Evolutionary conservation across 805 yeast genomes (phyloP).

Genomic region (Metschnikowia peoriensis): DNA sequence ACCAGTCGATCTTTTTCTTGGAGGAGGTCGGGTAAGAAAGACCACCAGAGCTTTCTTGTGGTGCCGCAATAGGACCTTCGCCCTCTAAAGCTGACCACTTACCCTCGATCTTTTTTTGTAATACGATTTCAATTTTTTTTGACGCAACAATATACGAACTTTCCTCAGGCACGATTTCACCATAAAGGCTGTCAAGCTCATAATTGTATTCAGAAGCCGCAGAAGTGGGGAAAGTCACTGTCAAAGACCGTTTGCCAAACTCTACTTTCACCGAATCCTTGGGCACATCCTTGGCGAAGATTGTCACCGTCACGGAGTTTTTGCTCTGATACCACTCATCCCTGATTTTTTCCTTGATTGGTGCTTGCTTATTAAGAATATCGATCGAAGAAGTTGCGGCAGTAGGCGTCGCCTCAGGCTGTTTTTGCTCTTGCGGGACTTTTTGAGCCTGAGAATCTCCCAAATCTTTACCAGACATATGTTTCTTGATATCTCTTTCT

Average conservation of each 20-base stretch:
- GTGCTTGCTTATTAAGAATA: conserved; percentile 39
- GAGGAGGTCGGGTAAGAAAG: conserved; percentile 63
- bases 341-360: conserved; percentile 34
- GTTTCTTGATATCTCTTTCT: conserved; percentile 28
- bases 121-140: conserved; percentile 72
- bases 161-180: conserved; percentile 45
- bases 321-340: conserved; percentile 62
- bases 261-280: conserved; percentile 44
- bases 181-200: conserved; percentile 51
- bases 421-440: neutral
- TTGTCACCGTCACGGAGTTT: conserved; percentile 56
- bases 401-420: neutral
- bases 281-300: conserved; percentile 69
- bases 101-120: conserved; percentile 44
- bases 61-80: conserved; percentile 14
- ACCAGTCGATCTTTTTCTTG: conserved; percentile 67
- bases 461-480: neutral
- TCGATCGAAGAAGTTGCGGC: conserved; percentile 26
- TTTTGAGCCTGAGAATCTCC: neutral
- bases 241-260: conserved; percentile 34
- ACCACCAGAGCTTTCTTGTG: conserved; percentile 3
- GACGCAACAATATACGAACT: conserved; percentile 54
- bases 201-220: conserved; percentile 57
- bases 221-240: conserved; percentile 47
- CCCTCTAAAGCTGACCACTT: conserved; percentile 59